Evolutionary conservation across 352 stramenopile genomes (phyloP), one percentile per base, ranked within the genome.

Genomic region (Phytophthora gonapodyides): DNA sequence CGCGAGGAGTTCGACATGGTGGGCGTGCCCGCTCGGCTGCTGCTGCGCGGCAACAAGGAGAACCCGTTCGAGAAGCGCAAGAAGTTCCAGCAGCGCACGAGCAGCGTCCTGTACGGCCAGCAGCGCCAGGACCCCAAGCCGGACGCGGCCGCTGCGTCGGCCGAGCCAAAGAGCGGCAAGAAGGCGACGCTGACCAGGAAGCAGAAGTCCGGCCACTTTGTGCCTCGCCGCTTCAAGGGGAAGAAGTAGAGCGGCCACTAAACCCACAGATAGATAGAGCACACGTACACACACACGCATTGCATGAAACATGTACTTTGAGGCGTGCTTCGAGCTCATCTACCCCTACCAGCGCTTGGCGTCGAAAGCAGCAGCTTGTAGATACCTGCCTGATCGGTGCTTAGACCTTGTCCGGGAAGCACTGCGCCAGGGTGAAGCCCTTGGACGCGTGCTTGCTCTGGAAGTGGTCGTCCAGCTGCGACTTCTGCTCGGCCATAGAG

Each of bases 1-100:
- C 84, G 86, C 21, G 84, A 91, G 19, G 86, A 93, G 64, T 94
- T 94, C 44, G 82, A 92, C 48, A 93, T 93, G 84, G 82, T 88
- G 8, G 84, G 86, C 17, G 83, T 94, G 21, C 86, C 86, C 1
- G 84, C 79, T 68, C 82, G 86, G 11, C 67, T 94, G 42, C 63
- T 93, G 43, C 67, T 93, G 56, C 80, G 84, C 37, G 84, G 84
- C 60, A 92, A 87, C 68, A 87, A 73, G 53, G 82, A 91, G 31
- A 94, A 94, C 43, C 86, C 86, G 51, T 94, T 93, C 57, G 74
- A 88, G 61, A 91, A 91, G 72, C 82, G 82, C 59, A 85, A 84
- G 57, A 92, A 89, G 48, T 92, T 92, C 64, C 78, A 92, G 75
- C 83, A 89, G 57, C 82, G 82, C 55, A 88, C 82, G 11, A 90